Conservation (phyloP, 2,329 filamentous ascomycete species). For the Epichloe scottii region DNA sequence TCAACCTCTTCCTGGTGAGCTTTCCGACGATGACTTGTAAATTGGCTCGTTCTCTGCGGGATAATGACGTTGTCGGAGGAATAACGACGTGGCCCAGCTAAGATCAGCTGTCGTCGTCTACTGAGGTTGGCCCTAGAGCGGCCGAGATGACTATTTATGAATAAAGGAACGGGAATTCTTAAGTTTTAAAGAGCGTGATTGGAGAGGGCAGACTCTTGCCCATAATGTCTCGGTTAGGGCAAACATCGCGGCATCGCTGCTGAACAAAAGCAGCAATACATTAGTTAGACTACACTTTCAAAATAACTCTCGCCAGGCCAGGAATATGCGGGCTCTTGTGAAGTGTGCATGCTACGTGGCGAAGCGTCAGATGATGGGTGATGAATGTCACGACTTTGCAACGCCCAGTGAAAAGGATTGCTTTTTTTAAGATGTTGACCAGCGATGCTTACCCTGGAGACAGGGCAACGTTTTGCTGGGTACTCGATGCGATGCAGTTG, state of each 20-base stretch:
- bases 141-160: slow-evolving; percentile 26
- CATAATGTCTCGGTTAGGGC: slow-evolving; percentile 19
- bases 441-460: no score
- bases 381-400: not conserved
- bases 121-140: slow-evolving; percentile 19
- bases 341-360: not conserved
- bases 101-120: slow-evolving; percentile 8
- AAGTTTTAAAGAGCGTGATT: slow-evolving; percentile 25
- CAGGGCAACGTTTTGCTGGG: no score
- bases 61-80: slow-evolving; percentile 8
- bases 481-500: no score
- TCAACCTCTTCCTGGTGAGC: slow-evolving; percentile 88
- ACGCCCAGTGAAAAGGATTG: no score
- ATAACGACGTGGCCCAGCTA: slow-evolving; percentile 14
- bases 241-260: slow-evolving; percentile 21
- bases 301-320: slow-evolving; percentile 13
- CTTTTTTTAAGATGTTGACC: no score
- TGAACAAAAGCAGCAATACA: slow-evolving; percentile 15
- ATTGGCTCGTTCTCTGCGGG: slow-evolving; percentile 16
- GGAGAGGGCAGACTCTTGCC: slow-evolving; percentile 19
- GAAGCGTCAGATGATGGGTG: not conserved
- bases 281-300: slow-evolving; percentile 26
- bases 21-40: slow-evolving; percentile 62
- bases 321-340: not conserved
- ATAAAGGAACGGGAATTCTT: slow-evolving; percentile 20